A percentile compares a stretch with the other conserved stretches of the same genome.
phyloP scores from a whole-genome alignment of 352 stramenopile species.

The Phytopythium mirpurense region DNA sequence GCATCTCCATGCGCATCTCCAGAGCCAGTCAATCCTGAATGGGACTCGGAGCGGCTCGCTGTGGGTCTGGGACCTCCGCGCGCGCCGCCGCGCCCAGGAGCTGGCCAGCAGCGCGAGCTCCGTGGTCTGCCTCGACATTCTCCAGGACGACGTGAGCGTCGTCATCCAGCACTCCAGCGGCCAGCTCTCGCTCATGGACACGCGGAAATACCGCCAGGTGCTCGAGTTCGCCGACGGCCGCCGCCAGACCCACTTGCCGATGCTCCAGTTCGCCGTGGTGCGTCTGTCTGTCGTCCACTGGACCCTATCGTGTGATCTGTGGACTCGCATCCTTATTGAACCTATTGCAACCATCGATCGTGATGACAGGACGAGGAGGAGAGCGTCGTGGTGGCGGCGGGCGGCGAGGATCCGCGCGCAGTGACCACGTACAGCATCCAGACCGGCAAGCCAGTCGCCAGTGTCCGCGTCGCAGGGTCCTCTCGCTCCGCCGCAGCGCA shows the following conservation, averaged over 20 bases:
- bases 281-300: slow-evolving; percentile 3
- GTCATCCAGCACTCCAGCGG: slow-evolving; percentile 43
- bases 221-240: slow-evolving; percentile 25
- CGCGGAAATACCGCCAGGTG: slow-evolving; percentile 31
- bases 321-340: too few species aligned
- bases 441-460: slow-evolving; percentile 10
- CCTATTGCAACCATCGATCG: too few species aligned
- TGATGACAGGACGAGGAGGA: slow-evolving; percentile 17
- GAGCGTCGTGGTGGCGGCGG: slow-evolving; percentile 31
- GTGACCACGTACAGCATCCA: slow-evolving; percentile 28
- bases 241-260: slow-evolving; percentile 23
- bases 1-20: not conserved
- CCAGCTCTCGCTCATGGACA: slow-evolving; percentile 37
- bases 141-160: slow-evolving; percentile 31
- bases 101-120: slow-evolving; percentile 5
- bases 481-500: not conserved
- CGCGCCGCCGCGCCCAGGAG: slow-evolving; percentile 12
- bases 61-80: slow-evolving; percentile 50
- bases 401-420: slow-evolving; percentile 9
- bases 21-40: slow-evolving; percentile 43
- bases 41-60: slow-evolving; percentile 35
- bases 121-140: slow-evolving; percentile 31
- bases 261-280: slow-evolving; percentile 26
- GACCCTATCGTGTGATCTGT: too few species aligned
- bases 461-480: not conserved